Evolutionary conservation across 164 flowering plant species (phyloP), one percentile per base, ranked within the genome.

Genomic region (Chloranthus sessilifolius): DNA sequence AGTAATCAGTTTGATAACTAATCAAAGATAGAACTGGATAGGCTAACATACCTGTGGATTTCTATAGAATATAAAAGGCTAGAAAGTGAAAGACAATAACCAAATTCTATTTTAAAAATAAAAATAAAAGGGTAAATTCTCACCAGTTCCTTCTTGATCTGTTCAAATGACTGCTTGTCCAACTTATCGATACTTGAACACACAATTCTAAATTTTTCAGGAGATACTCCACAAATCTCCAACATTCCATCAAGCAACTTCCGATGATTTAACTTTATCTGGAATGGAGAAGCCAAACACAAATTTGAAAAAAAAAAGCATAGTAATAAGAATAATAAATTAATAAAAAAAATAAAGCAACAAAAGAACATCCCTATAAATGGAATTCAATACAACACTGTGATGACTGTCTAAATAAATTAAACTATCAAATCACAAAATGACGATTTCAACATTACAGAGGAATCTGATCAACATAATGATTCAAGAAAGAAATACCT

Each of bases 171-270:
- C 60, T 76, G 89, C 69, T 92, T 92, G 75, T 92, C 99, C 57
- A 92, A 63, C 73, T 92, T 92, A 81, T 92, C 99, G 51, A 92
- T 81, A 55, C 95, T 88, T 37, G 99, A 92, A 70, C 96, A 88
- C 26, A 92, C 88, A 28, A 94, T 84, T 73, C 97, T 71, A 53
- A 92, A 92, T 46, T 92, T 92, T 59, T 82, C 80, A 57, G 86
- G 58, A 47, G 99, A 80, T 57, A 92, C 97, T 47, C 99, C 99
- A 73, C 99, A 92, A 16, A 92, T 81, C 45, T 85, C 88, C 73
- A 92, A 48, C 95, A 92, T 83, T 17, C 95, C 98, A 62, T 92
- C 98, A 52, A 92, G 58, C 59, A 92, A 63, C 74, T 79, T 82
- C 45, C 96, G 68, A 56, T 92, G 98, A 59, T 84, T 92, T 71